Evolutionary conservation across 306 rosid species (phyloP).

Genomic region (Betula pendula): DNA sequence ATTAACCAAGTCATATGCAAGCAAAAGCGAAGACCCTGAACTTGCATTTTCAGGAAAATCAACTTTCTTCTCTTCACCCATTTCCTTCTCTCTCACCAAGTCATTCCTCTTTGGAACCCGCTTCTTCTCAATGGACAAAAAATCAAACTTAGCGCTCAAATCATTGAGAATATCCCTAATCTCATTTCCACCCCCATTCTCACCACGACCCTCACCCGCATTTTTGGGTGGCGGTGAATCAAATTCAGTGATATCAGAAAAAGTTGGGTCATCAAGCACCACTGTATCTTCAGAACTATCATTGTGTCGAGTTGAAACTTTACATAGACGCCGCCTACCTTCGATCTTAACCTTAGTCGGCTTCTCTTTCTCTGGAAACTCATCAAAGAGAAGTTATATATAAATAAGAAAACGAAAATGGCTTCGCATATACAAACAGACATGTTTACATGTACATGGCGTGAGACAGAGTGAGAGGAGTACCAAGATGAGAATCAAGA

Average conservation of each 20-base stretch:
- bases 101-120: conserved; percentile 24
- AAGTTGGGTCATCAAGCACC: conserved; percentile 34
- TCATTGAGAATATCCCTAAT: conserved; percentile 77
- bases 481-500: conserved; percentile 57
- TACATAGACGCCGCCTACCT: conserved; percentile 87
- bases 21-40: conserved; percentile 61
- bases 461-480: neutral
- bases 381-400: neutral
- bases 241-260: conserved; percentile 46
- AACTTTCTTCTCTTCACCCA: conserved; percentile 30
- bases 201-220: conserved; percentile 18
- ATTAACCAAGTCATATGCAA: conserved; percentile 29
- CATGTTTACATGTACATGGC: too few species aligned
- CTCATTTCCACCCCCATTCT: conserved; percentile 50
- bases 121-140: conserved; percentile 64
- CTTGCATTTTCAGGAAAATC: conserved; percentile 41
- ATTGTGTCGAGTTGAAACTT: conserved; percentile 39
- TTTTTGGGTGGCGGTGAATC: conserved; percentile 49
- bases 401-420: neutral
- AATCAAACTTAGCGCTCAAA: conserved; percentile 70
- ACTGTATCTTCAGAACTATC: conserved; percentile 18
- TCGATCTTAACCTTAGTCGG: conserved; percentile 57
- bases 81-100: conserved; percentile 18
- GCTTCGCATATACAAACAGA: neutral
- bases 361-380: conserved; percentile 42